These are phyloP conservation scores for Pythium plurisporium DNA, from an alignment of 352 stramenopile species.

Conservation along the genomic window DNA sequence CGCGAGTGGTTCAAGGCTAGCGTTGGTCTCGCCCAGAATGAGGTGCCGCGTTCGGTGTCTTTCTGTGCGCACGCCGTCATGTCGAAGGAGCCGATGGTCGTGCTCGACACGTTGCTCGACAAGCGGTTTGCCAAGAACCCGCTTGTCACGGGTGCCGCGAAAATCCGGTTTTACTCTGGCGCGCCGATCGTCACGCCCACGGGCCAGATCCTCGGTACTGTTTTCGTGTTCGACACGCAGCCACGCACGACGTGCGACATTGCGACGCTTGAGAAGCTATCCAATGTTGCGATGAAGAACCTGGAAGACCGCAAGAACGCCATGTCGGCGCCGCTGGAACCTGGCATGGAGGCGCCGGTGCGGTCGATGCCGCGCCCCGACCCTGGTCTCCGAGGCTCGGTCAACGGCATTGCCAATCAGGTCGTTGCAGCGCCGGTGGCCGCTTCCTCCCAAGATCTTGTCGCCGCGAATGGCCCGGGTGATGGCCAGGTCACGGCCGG, in stretches of 20 bases:
- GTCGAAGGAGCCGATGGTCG: conserved; percentile 69
- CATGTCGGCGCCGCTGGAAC: conserved; percentile 57
- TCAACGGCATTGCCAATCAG: conserved; percentile 76
- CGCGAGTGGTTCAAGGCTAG: conserved; percentile 94
- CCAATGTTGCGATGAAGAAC: no score
- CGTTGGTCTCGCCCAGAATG: conserved; percentile 67
- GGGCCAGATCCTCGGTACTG: conserved; percentile 68
- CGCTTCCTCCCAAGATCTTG: conserved; percentile 68
- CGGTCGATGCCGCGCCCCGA: conserved; percentile 26
- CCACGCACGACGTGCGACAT: conserved; percentile 63
- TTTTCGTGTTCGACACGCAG: conserved; percentile 77
- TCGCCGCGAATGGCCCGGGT: conserved; percentile 64
- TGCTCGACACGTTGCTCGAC: conserved; percentile 88
- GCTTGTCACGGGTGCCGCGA: conserved; percentile 86
- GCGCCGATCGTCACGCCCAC: conserved; percentile 88
- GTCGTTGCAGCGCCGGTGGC: conserved; percentile 55
- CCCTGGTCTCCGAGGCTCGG: conserved; percentile 49
- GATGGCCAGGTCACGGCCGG: conserved; percentile 79
- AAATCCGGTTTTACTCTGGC: conserved; percentile 92
- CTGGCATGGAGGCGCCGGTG: conserved; percentile 34
- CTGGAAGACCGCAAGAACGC: conserved; percentile 88
- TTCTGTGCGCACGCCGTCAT: conserved; percentile 82
- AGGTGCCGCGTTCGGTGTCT: conserved; percentile 80
- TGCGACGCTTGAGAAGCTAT: no score
- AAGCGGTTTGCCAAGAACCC: conserved; percentile 85